Conservation (phyloP, 495 filamentous ascomycete species). For the Bathelium albidoporum region DNA sequence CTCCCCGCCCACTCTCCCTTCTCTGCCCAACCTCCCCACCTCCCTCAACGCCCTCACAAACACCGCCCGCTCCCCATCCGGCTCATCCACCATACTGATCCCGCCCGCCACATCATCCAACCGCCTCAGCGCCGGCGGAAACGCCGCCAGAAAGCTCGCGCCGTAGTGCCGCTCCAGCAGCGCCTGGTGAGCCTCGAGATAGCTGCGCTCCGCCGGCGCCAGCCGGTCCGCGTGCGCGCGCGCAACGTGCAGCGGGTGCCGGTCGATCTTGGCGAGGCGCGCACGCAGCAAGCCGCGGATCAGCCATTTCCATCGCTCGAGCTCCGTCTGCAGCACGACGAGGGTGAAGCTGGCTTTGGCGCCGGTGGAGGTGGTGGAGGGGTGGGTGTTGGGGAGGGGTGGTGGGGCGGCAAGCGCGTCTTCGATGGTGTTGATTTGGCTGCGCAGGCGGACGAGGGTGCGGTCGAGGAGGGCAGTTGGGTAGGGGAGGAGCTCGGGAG, state of each 20-base stretch:
- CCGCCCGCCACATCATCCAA: slow-evolving; percentile 85
- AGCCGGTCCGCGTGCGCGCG: slow-evolving; percentile 41
- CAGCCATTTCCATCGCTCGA: slow-evolving; percentile 85
- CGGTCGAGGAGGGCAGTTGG: slow-evolving; percentile 61
- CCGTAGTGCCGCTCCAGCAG: slow-evolving; percentile 74
- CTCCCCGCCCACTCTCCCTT: slow-evolving; percentile 31
- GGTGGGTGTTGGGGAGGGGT: background rate
- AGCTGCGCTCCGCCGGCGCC: slow-evolving; percentile 62
- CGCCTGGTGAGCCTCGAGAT: slow-evolving; percentile 70
- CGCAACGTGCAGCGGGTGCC: slow-evolving; percentile 45
- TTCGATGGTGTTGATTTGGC: slow-evolving; percentile 44
- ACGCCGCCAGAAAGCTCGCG: slow-evolving; percentile 67
- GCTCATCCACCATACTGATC: slow-evolving; percentile 81
- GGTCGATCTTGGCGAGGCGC: slow-evolving; percentile 80
- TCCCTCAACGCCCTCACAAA: slow-evolving; percentile 67
- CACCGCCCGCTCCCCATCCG: slow-evolving; percentile 70
- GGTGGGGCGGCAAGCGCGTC: slow-evolving; percentile 46
- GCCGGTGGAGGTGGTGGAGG: slow-evolving; percentile 11
- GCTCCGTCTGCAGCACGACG: slow-evolving; percentile 92
- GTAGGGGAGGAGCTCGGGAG: slow-evolving; percentile 71
- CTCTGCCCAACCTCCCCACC: slow-evolving; percentile 46
- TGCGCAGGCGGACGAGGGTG: slow-evolving; percentile 61
- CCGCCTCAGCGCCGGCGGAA: slow-evolving; percentile 63
- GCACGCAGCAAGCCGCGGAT: slow-evolving; percentile 74
- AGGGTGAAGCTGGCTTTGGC: slow-evolving; percentile 82